phyloP scores from a whole-genome alignment of 768 basidiomycete genomes.

The Gloeopeniophorella convolvens region DNA sequence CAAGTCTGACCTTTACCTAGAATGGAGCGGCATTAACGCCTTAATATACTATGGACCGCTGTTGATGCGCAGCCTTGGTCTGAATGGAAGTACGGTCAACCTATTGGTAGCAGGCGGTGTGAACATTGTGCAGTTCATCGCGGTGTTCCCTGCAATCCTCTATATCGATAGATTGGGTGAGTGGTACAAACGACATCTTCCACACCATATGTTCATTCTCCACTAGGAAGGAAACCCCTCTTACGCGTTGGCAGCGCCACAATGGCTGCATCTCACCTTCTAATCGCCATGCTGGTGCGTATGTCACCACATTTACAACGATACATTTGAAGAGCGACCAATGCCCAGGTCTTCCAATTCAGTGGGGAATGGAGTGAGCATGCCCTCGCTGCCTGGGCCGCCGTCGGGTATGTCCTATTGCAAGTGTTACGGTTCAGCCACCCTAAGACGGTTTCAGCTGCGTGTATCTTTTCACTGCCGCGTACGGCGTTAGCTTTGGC shows the following conservation, averaged over 20 bases:
- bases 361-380: constrained; percentile 54
- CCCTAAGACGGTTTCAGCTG: constrained; percentile 25
- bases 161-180: constrained; percentile 59
- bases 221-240: constrained; percentile 56
- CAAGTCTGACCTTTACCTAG: constrained; percentile 29
- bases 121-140: constrained; percentile 70
- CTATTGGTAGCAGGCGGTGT: constrained; percentile 73
- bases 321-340: no score
- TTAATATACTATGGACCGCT: constrained; percentile 78
- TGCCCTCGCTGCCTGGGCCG: constrained; percentile 53
- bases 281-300: constrained; percentile 57
- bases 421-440: background rate
- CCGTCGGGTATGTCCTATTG: constrained; percentile 49
- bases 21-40: constrained; percentile 87
- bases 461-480: constrained; percentile 69
- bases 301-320: no score
- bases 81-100: constrained; percentile 51
- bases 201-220: background rate
- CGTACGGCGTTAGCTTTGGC: constrained; percentile 73
- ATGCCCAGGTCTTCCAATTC: constrained; percentile 46
- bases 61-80: constrained; percentile 56
- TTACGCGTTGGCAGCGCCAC: constrained; percentile 55
- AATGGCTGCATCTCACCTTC: constrained; percentile 60
- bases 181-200: background rate
- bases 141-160: constrained; percentile 66